phyloP scores from a whole-genome alignment of 495 filamentous ascomycete genomes.

The Podospora anserina region DNA sequence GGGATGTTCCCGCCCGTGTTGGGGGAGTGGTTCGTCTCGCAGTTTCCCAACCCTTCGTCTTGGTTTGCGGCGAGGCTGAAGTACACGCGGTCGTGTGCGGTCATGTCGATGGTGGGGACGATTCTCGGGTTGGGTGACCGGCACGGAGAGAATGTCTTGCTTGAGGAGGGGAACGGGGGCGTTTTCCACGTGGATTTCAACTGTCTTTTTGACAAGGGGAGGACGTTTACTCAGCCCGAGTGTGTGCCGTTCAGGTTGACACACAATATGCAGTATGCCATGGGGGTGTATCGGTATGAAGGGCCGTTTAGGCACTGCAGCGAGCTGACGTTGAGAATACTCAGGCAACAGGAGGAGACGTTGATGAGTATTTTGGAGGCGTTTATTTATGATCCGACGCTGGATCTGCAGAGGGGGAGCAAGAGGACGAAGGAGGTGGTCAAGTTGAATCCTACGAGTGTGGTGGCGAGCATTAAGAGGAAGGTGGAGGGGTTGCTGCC shows the following conservation, averaged over 20 bases:
- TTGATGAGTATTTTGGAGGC: constrained; percentile 96
- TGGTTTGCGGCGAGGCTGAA: constrained; percentile 91
- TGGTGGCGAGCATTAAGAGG: constrained; percentile 80
- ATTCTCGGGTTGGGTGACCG: constrained; percentile 93
- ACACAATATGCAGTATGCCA: constrained; percentile 96
- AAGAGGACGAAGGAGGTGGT: constrained; percentile 55
- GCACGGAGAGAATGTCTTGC: constrained; percentile 96
- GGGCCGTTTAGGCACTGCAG: constrained; percentile 88
- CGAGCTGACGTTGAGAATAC: constrained; percentile 78
- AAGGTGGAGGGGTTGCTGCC: constrained; percentile 83
- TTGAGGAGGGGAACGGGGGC: constrained; percentile 91
- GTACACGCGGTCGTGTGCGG: constrained; percentile 89
- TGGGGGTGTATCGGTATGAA: constrained; percentile 90
- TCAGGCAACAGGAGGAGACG: constrained; percentile 89
- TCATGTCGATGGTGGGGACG: constrained; percentile 97
- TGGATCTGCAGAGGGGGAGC: constrained; percentile 67
- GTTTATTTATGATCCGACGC: constrained; percentile 92
- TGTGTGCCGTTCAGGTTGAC: constrained; percentile 96
- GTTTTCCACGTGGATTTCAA: constrained; percentile 99
- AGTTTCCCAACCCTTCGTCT: constrained; percentile 84
- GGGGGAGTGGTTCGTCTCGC: constrained; percentile 90
- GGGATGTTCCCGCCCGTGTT: constrained; percentile 74
- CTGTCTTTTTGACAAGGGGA: constrained; percentile 97
- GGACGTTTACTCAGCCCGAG: constrained; percentile 93
- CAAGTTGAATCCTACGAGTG: constrained; percentile 81